Conservation (phyloP, 257 asterid species). For the Gentiana macrophylla region DNA sequence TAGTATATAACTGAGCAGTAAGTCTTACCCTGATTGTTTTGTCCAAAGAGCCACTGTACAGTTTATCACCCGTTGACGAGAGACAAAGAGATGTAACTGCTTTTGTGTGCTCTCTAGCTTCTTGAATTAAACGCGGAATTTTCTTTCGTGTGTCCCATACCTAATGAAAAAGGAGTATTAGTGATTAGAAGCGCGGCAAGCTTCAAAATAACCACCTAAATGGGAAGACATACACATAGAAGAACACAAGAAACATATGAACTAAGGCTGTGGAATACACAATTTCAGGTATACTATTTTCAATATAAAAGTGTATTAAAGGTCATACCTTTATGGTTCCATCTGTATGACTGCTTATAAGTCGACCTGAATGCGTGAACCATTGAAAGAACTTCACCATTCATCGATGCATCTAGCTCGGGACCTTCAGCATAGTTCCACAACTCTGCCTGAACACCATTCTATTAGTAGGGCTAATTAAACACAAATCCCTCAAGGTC, state of each 20-base stretch:
- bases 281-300: not conserved
- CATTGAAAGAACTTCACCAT: constrained; percentile 69
- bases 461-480: constrained; percentile 2
- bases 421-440: constrained; percentile 71
- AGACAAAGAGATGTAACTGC: constrained; percentile 59
- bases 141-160: constrained; percentile 66
- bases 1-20: not conserved
- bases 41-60: constrained; percentile 73
- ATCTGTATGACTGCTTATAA: constrained; percentile 70
- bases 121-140: constrained; percentile 51
- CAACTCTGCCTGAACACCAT: constrained; percentile 49
- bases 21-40: constrained; percentile 62
- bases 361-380: constrained; percentile 35
- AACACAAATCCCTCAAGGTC: not conserved
- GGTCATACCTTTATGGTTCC: constrained; percentile 62
- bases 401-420: constrained; percentile 46
- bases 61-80: constrained; percentile 45
- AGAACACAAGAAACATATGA: not conserved
- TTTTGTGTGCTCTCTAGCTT: constrained; percentile 63
- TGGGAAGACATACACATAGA: not conserved
- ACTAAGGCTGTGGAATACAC: not conserved
- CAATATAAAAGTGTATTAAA: not conserved
- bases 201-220: not conserved
- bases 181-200: not conserved
- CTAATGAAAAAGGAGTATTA: constrained; percentile 17